These are phyloP conservation scores for Thielaviopsis populi DNA, from an alignment of 2,329 filamentous ascomycete genomes.

Conservation along the genomic window DNA sequence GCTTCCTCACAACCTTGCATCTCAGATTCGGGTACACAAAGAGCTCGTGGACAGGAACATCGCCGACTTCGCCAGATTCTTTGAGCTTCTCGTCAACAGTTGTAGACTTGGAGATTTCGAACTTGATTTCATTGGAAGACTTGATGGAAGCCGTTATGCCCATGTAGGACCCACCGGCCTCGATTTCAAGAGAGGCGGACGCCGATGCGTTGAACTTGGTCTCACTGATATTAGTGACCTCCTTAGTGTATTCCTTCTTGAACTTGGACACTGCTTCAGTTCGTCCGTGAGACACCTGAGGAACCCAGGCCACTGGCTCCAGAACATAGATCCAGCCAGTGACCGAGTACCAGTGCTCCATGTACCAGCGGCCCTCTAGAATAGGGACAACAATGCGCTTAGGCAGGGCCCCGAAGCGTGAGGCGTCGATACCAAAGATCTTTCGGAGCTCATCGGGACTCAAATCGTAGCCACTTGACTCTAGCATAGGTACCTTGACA, in stretches of 20 bases:
- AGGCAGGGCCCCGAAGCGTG: not conserved
- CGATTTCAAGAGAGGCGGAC: not conserved
- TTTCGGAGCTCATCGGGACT: not conserved
- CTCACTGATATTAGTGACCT: not conserved
- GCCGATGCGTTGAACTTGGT: not conserved
- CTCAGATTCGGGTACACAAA: not conserved
- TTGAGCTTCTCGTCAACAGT: not conserved
- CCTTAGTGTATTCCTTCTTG: not conserved
- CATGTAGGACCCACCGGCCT: not conserved
- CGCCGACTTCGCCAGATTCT: not conserved
- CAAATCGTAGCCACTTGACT: not conserved
- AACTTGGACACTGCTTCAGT: not conserved
- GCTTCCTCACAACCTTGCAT: not conserved
- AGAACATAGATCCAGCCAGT: not conserved
- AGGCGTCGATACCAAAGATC: not conserved
- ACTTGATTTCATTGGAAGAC: not conserved
- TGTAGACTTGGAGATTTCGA: not conserved
- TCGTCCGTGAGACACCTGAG: not conserved
- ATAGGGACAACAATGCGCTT: not conserved
- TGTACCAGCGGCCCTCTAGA: not conserved
- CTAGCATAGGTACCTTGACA: not conserved
- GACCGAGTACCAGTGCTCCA: not conserved
- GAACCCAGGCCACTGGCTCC: not conserved
- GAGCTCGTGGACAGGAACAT: not conserved
- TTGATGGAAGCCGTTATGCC: not conserved